Conservation (phyloP, 768 basidiomycete species). For the Hypholoma fasciculare region DNA sequence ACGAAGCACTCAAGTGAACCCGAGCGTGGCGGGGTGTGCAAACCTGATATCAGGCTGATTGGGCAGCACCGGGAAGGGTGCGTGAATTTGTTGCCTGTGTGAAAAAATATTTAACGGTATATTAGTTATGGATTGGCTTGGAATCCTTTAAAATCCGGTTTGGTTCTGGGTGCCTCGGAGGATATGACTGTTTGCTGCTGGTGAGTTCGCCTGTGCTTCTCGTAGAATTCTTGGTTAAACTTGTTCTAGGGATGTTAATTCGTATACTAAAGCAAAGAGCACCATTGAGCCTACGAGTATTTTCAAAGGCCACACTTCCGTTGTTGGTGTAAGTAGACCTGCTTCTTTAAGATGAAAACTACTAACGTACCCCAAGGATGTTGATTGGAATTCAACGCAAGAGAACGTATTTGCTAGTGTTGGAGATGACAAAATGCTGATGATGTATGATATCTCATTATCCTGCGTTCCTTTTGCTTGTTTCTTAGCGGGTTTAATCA, state of each 20-base stretch:
- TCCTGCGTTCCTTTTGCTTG: background rate
- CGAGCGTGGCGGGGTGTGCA: constrained; percentile 78
- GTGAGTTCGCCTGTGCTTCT: constrained; percentile 38
- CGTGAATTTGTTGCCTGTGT: constrained; percentile 25
- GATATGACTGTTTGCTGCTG: constrained; percentile 97
- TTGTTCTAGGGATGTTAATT: constrained; percentile 80
- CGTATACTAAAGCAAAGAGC: constrained; percentile 76
- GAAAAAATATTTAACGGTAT: background rate
- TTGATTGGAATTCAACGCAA: constrained; percentile 88
- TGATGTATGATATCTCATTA: constrained; percentile 56
- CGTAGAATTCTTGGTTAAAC: background rate
- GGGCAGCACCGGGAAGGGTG: constrained; percentile 95
- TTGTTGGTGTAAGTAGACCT: constrained; percentile 69
- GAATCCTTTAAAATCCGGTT: constrained; percentile 82
- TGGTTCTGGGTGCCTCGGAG: constrained; percentile 90
- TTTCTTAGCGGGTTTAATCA: constrained; percentile 6
- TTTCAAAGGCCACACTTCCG: constrained; percentile 87
- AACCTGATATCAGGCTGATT: constrained; percentile 86
- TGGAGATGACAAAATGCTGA: constrained; percentile 92
- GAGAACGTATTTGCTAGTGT: constrained; percentile 92
- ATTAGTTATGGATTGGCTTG: constrained; percentile 89
- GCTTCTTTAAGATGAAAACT: constrained; percentile 5
- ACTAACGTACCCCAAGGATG: constrained; percentile 60
- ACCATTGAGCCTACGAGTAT: constrained; percentile 82
- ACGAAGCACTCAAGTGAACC: constrained; percentile 97